Percentiles rank a stretch among this genome's conserved stretches.
phyloP scores from a whole-genome alignment of 805 yeast species.

The Metschnikowia santaceciliae region DNA sequence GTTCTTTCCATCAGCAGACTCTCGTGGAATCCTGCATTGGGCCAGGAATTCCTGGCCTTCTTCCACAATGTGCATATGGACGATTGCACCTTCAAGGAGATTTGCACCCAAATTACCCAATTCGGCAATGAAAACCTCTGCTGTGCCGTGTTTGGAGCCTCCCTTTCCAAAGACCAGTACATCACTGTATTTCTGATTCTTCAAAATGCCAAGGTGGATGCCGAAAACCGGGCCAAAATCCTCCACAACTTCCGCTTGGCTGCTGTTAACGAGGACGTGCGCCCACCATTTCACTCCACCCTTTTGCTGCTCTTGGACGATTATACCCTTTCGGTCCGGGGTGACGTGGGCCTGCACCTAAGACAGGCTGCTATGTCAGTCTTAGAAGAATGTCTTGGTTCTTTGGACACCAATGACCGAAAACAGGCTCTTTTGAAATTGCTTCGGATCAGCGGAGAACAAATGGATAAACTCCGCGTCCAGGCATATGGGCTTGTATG shows the following conservation, averaged over 20 bases:
- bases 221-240: slow-evolving; percentile 25
- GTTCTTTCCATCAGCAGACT: slow-evolving; percentile 6
- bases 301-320: slow-evolving; percentile 55
- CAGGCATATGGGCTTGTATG: slow-evolving; percentile 39
- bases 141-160: slow-evolving; percentile 28
- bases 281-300: slow-evolving; percentile 5
- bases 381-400: background rate
- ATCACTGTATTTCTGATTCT: slow-evolving; percentile 24
- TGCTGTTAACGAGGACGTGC: slow-evolving; percentile 7
- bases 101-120: slow-evolving; percentile 33
- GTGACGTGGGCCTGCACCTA: slow-evolving; percentile 86
- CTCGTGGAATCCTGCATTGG: slow-evolving; percentile 6
- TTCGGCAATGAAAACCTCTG: slow-evolving; percentile 38
- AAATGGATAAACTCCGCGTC: slow-evolving; percentile 51
- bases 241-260: slow-evolving; percentile 21
- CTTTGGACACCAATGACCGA: background rate
- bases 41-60: slow-evolving; percentile 13
- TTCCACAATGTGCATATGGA: slow-evolving; percentile 13
- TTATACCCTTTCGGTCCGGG: slow-evolving; percentile 73
- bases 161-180: slow-evolving; percentile 13
- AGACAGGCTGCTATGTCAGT: slow-evolving; percentile 46
- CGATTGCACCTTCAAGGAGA: slow-evolving; percentile 19
- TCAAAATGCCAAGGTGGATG: slow-evolving; percentile 24
- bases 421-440: slow-evolving; percentile 27
- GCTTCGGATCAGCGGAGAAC: slow-evolving; percentile 59